Evolutionary conservation across 1,139 yeast genomes (phyloP).

Genomic region (Geotrichum restrictum): DNA sequence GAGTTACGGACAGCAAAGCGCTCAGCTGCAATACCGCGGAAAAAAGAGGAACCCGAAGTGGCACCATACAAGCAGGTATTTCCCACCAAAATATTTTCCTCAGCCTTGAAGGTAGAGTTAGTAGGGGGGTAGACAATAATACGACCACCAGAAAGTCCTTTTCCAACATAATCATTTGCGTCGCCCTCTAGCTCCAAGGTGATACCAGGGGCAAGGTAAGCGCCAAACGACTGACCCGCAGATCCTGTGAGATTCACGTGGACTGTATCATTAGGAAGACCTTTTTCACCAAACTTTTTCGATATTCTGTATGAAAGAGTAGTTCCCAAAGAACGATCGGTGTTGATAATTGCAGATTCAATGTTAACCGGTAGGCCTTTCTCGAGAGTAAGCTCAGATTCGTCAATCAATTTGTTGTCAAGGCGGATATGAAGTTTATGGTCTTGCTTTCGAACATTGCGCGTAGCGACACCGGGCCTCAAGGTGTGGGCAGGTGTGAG

Average conservation of each 20-base stretch:
- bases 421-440: constrained; percentile 86
- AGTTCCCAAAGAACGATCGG: constrained; percentile 94
- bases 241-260: constrained; percentile 88
- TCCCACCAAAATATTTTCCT: constrained; percentile 94
- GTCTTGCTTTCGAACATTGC: constrained; percentile 89
- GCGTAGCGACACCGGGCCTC: constrained; percentile 94
- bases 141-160: constrained; percentile 95
- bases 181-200: constrained; percentile 97
- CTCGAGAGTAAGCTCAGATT: constrained; percentile 87
- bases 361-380: constrained; percentile 92
- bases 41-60: constrained; percentile 87
- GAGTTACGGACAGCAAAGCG: constrained; percentile 97
- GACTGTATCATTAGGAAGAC: constrained; percentile 91
- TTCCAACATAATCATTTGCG: constrained; percentile 95
- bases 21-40: constrained; percentile 97
- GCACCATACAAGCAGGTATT: constrained; percentile 98
- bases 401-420: constrained; percentile 93
- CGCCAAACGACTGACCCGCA: constrained; percentile 98
- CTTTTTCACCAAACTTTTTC: constrained; percentile 85
- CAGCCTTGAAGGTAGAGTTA: constrained; percentile 79
- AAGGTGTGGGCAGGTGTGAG: constrained; percentile 94
- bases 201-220: constrained; percentile 92
- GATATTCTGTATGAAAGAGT: constrained; percentile 92
- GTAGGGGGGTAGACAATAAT: constrained; percentile 87
- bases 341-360: constrained; percentile 87